These are phyloP conservation scores for Simplicillium sp. DNA, from an alignment of 2,329 filamentous ascomycete species.

Conservation along the genomic window DNA sequence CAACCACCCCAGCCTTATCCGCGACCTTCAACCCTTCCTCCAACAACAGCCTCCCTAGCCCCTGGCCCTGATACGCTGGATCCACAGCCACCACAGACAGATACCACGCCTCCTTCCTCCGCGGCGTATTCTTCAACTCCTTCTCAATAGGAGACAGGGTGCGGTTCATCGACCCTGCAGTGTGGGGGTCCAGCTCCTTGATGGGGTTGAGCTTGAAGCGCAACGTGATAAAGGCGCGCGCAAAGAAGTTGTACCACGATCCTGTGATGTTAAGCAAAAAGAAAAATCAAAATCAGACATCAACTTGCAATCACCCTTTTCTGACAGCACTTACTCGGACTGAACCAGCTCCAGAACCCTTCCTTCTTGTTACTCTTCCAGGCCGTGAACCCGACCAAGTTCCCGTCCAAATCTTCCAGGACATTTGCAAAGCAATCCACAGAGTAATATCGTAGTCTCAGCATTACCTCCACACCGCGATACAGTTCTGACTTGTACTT, in stretches of 20 bases:
- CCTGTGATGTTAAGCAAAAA: conserved; percentile 8
- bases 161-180: conserved; percentile 14
- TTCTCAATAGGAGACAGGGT: conserved; percentile 16
- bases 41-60: conserved; percentile 20
- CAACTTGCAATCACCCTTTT: too few relatives aligned
- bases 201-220: background rate
- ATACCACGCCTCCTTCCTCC: conserved; percentile 22
- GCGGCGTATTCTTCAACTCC: conserved; percentile 15
- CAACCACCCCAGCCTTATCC: conserved; percentile 17
- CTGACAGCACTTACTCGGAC: background rate
- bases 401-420: background rate
- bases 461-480: conserved; percentile 2
- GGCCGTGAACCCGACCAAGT: background rate
- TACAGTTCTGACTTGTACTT: background rate
- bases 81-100: conserved; percentile 22
- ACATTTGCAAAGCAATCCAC: background rate
- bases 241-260: conserved; percentile 19
- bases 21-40: conserved; percentile 17
- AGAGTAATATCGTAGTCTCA: too few relatives aligned
- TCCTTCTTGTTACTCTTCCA: too few relatives aligned
- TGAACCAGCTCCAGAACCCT: too few relatives aligned
- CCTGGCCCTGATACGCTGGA: conserved; percentile 19
- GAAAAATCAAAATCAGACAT: too few relatives aligned
- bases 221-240: conserved; percentile 14
- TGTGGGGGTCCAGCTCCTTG: conserved; percentile 9